These are phyloP conservation scores for Penicillium canariense DNA, from an alignment of 495 filamentous ascomycete species.

Conservation along the genomic window DNA sequence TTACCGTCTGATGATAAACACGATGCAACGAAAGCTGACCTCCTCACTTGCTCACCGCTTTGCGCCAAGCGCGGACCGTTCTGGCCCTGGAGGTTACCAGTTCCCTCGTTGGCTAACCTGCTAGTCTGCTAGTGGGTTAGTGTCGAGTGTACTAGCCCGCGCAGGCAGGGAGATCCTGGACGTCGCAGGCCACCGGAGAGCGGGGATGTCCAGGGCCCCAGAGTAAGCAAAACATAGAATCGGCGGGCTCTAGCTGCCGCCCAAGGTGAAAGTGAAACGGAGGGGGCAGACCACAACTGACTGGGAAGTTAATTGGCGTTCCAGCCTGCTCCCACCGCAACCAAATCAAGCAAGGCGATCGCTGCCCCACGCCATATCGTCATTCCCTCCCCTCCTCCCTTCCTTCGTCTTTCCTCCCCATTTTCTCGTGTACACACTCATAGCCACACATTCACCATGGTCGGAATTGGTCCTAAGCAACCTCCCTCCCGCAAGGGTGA, in stretches of 20 bases:
- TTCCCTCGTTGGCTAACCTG: no score
- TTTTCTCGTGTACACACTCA: not conserved
- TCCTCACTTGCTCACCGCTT: not conserved
- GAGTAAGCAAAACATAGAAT: no score
- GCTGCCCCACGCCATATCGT: constrained; percentile 31
- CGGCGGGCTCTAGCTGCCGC: no score
- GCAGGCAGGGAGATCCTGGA: no score
- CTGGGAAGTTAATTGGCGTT: constrained; percentile 6
- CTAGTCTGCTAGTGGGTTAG: no score
- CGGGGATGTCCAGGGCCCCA: no score
- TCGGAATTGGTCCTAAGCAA: constrained; percentile 68
- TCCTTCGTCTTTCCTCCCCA: not conserved
- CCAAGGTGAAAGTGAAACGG: no score
- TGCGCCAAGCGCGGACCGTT: not conserved
- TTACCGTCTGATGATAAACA: not conserved
- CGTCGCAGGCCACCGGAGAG: no score
- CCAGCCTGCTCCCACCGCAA: constrained; percentile 19
- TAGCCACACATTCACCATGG: constrained; percentile 55
- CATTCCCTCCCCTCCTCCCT: constrained; percentile 15
- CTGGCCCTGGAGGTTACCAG: no score
- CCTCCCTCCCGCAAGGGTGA: constrained; percentile 75
- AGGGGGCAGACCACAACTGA: no score
- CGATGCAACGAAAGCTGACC: not conserved
- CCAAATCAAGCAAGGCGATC: constrained; percentile 30
- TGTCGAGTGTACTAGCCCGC: no score